Base-by-base conservation (phyloP, 768 basidiomycete genomes). In the Russula olivacea region DNA sequence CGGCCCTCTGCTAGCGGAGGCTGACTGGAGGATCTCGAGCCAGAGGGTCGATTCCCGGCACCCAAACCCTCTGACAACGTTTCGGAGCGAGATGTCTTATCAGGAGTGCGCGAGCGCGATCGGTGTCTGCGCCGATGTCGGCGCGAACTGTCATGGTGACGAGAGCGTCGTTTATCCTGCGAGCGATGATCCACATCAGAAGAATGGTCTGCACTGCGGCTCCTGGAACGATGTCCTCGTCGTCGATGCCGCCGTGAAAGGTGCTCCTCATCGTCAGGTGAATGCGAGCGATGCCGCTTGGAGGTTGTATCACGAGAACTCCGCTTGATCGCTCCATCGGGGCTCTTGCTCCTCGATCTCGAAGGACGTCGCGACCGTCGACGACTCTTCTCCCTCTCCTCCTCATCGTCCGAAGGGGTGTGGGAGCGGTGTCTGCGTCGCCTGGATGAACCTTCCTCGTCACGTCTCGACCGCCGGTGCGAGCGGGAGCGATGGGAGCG, bases 401-500 rank as follows among this genome's bases (percentile, higher is more conserved):
- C 64, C 32, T 66, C 67, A 14, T 59, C 58, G 21, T 69, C 69
- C 52, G 49, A 61, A 50, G 66, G 64, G 61, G 68, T 30, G 71
- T 69, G 55, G 57, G 70, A 66, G 59, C 72, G 66, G 36, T 60
- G 69, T 32, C 68, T 69, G 55, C 52, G 66, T 41, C 63, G 71
- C 43, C 69, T 68, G 28, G 65, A 69, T 30, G 57, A 66, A 15
- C 71, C 65, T 38, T 69, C 58, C 23, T 68, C 64, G 36, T 53
- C 59, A 6, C 66, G 52, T 38, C 64, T 55, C 8, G 68, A 58
- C 32, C 67, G 68, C 60, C 69, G 68, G 41, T 61, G 58, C 30
- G 77, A 75, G 41, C 68, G 71, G 36, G 74, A 74, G 40, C 71
- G 72, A 28, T 72, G 74, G 17, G 69, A 72, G 57, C 65, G 67